These are phyloP conservation scores for Miamiensis avidus DNA, from an alignment of 169 alveolate species.

Conservation along the genomic window DNA sequence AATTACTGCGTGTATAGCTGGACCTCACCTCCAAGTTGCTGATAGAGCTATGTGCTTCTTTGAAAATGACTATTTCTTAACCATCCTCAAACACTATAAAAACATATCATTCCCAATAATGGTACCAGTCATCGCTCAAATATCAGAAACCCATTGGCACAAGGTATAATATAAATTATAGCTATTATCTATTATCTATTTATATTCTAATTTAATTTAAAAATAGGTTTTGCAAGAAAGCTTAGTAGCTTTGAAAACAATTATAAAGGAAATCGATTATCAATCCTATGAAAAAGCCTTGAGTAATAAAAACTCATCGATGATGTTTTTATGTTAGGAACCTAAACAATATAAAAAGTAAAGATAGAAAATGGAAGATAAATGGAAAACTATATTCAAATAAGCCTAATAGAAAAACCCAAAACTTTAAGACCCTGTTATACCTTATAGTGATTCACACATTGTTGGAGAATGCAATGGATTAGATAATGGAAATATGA, in stretches of 20 bases:
- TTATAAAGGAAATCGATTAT: slow-evolving; percentile 81
- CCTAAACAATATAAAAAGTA: slow-evolving; percentile 56
- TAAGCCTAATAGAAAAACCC: slow-evolving; percentile 52
- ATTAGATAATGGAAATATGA: slow-evolving; percentile 36
- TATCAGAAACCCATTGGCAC: slow-evolving; percentile 72
- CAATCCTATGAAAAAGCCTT: slow-evolving; percentile 80
- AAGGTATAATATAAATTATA: too few relatives aligned
- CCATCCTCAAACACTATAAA: slow-evolving; percentile 53
- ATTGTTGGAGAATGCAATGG: slow-evolving; percentile 61
- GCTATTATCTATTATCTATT: too few relatives aligned
- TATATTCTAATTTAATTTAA: too few relatives aligned
- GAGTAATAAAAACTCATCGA: slow-evolving; percentile 43
- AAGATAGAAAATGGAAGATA: slow-evolving; percentile 64
- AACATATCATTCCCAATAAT: slow-evolving; percentile 57
- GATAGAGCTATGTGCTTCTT: slow-evolving; percentile 55
- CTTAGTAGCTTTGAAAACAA: slow-evolving; percentile 78
- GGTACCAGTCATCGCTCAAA: slow-evolving; percentile 54
- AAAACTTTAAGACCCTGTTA: slow-evolving; percentile 51
- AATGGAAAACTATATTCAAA: slow-evolving; percentile 65
- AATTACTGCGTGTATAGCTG: slow-evolving; percentile 46
- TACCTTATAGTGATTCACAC: slow-evolving; percentile 62
- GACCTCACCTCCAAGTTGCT: slow-evolving; percentile 46
- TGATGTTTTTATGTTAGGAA: slow-evolving; percentile 35
- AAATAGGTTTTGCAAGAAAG: slow-evolving; percentile 61
- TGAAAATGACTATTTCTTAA: slow-evolving; percentile 48